Evolutionary conservation across 225 moss, liverwort and hornwort genomes (phyloP).

Genomic region (Marchantia paleacea): DNA sequence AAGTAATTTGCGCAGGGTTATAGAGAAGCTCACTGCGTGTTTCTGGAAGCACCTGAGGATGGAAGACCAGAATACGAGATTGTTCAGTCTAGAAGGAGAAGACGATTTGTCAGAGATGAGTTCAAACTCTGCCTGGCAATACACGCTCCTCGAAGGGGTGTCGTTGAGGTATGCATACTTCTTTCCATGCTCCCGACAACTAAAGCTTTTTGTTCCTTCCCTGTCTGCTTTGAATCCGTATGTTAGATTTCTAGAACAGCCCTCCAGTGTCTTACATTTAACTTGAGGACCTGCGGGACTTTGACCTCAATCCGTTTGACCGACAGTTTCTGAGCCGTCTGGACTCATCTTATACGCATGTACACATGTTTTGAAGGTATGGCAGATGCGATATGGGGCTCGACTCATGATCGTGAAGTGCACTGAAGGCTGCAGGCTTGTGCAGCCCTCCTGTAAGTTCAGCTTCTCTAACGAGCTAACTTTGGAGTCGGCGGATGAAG

Average conservation of each 20-base stretch:
- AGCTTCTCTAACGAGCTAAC: slow-evolving; percentile 50
- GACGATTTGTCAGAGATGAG: slow-evolving; percentile 56
- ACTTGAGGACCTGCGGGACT: background rate
- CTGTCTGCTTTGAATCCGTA: background rate
- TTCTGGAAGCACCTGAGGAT: slow-evolving; percentile 86
- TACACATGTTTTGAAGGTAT: slow-evolving; percentile 53
- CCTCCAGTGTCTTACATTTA: background rate
- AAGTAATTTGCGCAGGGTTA: slow-evolving; percentile 70
- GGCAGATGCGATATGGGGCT: slow-evolving; percentile 97
- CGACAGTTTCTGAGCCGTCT: background rate
- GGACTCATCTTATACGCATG: background rate
- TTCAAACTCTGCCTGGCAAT: slow-evolving; percentile 91
- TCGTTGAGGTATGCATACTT: slow-evolving; percentile 69
- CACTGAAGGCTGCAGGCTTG: slow-evolving; percentile 79
- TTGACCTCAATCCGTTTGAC: background rate
- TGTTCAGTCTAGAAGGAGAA: slow-evolving; percentile 49
- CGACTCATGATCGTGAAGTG: slow-evolving; percentile 78
- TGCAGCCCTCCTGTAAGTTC: slow-evolving; percentile 92
- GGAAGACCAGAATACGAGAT: slow-evolving; percentile 76
- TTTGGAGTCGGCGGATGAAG: slow-evolving; percentile 48
- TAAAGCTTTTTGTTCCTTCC: background rate
- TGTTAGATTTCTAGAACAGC: background rate
- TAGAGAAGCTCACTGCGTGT: slow-evolving; percentile 94
- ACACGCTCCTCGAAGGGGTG: slow-evolving; percentile 94
- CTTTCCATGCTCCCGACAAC: background rate